These are phyloP conservation scores for Leccinum ochraceum DNA, from an alignment of 768 basidiomycete genomes.

Conservation along the genomic window DNA sequence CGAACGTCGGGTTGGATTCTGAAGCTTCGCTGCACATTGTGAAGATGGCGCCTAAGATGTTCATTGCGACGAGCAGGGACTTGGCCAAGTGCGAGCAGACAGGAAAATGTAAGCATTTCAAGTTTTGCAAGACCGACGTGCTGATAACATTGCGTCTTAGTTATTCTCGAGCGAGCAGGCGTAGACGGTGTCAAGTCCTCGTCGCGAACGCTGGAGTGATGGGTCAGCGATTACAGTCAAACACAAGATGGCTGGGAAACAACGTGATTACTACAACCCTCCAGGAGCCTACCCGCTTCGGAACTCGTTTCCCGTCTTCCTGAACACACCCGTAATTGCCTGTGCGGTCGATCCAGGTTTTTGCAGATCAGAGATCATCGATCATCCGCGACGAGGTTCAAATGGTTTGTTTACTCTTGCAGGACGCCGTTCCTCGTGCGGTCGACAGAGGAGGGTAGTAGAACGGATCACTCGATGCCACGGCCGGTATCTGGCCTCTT, in stretches of 20 bases:
- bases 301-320: conserved; percentile 32
- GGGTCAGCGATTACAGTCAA: conserved; percentile 15
- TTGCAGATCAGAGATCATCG: conserved; percentile 33
- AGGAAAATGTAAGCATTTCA: conserved; percentile 14
- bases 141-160: conserved; percentile 5
- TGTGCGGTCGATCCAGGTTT: conserved; percentile 35
- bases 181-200: conserved; percentile 14
- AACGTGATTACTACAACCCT: conserved; percentile 32
- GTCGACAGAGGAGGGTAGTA: conserved; percentile 33
- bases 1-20: conserved; percentile 44
- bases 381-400: conserved; percentile 20
- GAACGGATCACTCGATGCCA: conserved; percentile 30
- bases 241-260: conserved; percentile 51
- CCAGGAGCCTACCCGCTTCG: too few species aligned
- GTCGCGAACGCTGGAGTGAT: conserved; percentile 34
- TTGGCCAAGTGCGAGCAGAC: too few species aligned
- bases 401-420: conserved; percentile 3
- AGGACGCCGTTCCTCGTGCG: too few species aligned
- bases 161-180: conserved; percentile 18
- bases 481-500: conserved; percentile 33
- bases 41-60: conserved; percentile 28
- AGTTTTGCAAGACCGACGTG: background rate
- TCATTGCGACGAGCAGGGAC: conserved; percentile 38
- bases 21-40: conserved; percentile 35
- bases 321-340: conserved; percentile 21